These are phyloP conservation scores for Sanghuangporus weigelae DNA, from an alignment of 1,284 basidiomycete genomes.

Conservation along the genomic window DNA sequence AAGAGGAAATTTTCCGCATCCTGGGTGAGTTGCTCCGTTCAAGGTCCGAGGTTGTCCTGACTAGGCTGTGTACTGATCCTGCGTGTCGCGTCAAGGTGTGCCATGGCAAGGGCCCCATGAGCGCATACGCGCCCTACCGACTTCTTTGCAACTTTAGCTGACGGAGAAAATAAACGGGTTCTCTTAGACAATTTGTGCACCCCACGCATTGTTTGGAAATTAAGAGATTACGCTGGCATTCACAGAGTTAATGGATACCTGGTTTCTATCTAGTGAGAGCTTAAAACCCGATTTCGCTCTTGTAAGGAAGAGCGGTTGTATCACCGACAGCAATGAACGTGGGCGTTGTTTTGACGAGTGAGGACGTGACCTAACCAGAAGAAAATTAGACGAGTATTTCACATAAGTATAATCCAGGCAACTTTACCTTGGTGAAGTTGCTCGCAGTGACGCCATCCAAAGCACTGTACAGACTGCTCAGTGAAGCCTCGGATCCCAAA, in stretches of 20 bases:
- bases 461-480: conserved; percentile 49
- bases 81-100: conserved; percentile 34
- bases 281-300: conserved; percentile 79
- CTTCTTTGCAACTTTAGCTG: not conserved
- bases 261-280: not conserved
- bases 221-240: conserved; percentile 1
- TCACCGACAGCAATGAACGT: conserved; percentile 86
- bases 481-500: conserved; percentile 44
- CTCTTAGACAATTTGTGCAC: no score
- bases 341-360: conserved; percentile 67
- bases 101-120: conserved; percentile 79
- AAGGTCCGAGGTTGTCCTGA: not conserved
- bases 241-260: not conserved
- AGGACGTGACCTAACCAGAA: conserved; percentile 40
- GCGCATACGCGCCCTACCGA: conserved; percentile 40
- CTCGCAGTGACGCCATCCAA: conserved; percentile 58
- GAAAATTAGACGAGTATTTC: not conserved
- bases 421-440: conserved; percentile 55
- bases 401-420: not conserved
- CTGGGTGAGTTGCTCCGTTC: conserved; percentile 39
- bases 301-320: conserved; percentile 68
- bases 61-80: not conserved
- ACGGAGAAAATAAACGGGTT: no score
- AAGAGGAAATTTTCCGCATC: conserved; percentile 78
- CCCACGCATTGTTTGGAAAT: not conserved